Evolutionary conservation across 2,329 filamentous ascomycete genomes (phyloP).

Genomic region (Aspergillus pseudoglaucus): DNA sequence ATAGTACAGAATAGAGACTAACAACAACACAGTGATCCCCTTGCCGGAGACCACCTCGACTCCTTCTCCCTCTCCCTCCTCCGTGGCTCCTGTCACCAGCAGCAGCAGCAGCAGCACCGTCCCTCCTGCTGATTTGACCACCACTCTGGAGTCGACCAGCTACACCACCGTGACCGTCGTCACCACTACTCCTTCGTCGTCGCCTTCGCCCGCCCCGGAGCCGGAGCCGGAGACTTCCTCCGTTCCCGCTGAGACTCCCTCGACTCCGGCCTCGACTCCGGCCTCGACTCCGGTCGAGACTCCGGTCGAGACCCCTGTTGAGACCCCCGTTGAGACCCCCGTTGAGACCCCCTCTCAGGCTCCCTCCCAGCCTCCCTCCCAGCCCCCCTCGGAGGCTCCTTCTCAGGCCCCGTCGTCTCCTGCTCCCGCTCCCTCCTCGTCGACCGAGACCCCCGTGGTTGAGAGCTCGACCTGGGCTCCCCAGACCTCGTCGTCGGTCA

Average conservation of each 20-base stretch:
- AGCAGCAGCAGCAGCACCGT: slow-evolving; percentile 9
- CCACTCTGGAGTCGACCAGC: slow-evolving; percentile 35
- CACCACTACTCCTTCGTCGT: slow-evolving; percentile 13
- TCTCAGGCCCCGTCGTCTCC: slow-evolving; percentile 5
- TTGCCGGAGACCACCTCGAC: slow-evolving; percentile 13
- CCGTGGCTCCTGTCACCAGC: slow-evolving; percentile 14
- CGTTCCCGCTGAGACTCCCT: slow-evolving; percentile 1
- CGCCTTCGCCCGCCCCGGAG: slow-evolving; percentile 1
- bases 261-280: neutral
- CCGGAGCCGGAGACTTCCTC: slow-evolving; percentile 1
- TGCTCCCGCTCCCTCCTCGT: slow-evolving; percentile 11
- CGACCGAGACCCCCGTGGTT: neutral
- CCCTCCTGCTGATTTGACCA: slow-evolving; percentile 20
- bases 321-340: too few relatives aligned
- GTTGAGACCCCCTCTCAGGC: too few relatives aligned
- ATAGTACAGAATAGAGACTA: slow-evolving; percentile 11
- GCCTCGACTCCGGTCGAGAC: neutral
- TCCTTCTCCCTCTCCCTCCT: slow-evolving; percentile 8
- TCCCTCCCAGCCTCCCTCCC: too few relatives aligned
- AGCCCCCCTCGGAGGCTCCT: too few relatives aligned
- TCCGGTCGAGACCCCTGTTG: too few relatives aligned
- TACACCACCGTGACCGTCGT: slow-evolving; percentile 31
- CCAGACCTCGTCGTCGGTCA: too few relatives aligned
- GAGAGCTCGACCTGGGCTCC: neutral
- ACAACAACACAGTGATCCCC: slow-evolving; percentile 33